Conservation (phyloP, 2,329 filamentous ascomycete genomes). For the Neospermospora avenae region DNA sequence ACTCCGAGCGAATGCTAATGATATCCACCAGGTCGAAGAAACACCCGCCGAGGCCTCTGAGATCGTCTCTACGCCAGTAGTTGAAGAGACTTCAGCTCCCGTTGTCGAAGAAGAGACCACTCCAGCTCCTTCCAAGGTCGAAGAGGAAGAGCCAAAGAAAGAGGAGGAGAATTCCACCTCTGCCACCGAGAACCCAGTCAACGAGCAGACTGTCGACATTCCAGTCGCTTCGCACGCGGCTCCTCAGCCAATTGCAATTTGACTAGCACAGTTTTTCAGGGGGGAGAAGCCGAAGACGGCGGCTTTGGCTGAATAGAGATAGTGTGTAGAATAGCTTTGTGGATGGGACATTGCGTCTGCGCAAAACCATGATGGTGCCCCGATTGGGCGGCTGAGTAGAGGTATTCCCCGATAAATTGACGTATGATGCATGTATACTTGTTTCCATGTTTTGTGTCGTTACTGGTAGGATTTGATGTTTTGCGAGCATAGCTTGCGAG, state of each 20-base stretch:
- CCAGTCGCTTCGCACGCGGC: conserved; percentile 1
- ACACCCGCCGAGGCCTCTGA: background rate
- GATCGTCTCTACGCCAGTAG: background rate
- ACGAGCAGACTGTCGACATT: background rate
- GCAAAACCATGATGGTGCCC: background rate
- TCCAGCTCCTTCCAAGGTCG: background rate
- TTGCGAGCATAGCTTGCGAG: background rate
- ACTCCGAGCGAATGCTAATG: background rate
- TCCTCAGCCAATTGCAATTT: conserved; percentile 16
- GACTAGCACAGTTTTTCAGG: conserved; percentile 12
- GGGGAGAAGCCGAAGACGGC: background rate
- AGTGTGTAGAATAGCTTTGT: background rate
- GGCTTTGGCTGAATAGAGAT: background rate
- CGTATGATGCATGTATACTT: background rate
- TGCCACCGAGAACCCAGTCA: background rate
- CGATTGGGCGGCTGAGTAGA: background rate
- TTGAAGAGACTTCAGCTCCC: background rate
- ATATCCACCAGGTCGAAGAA: background rate
- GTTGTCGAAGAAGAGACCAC: background rate
- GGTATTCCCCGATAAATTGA: background rate
- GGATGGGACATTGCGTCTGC: background rate
- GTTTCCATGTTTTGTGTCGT: background rate
- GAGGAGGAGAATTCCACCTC: conserved; percentile 3
- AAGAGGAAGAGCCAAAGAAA: background rate
- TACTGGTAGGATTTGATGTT: background rate